Base-by-base conservation (phyloP, 257 asterid genomes). In the Pogostemon cablin region DNA sequence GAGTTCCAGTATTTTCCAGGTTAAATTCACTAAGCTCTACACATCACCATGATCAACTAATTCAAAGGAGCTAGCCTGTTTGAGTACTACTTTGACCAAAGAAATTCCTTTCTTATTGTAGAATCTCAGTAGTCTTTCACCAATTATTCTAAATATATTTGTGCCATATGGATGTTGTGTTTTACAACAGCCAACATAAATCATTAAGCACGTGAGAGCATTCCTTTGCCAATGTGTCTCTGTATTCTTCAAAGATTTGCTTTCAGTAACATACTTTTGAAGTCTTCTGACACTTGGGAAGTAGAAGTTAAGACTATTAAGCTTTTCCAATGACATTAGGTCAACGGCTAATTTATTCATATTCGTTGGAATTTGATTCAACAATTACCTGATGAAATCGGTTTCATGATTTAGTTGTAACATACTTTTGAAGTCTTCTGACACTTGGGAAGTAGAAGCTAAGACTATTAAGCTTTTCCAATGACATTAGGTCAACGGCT, bases 361-460 rank as follows among this genome's bases (percentile, higher is more conserved):
- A 20, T 20, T 20, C 25, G 25, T 0, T 0, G 25, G 1, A 20
- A 20, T 20, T 20, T 1, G 1, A 20, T 20, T 20, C 25, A 20
- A 20, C 1, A 20, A 20, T 20, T 20, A 20, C n/a, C n/a, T n/a
- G n/a, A n/a, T n/a, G n/a, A n/a, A n/a, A n/a, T n/a, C n/a, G n/a
- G n/a, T n/a, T n/a, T n/a, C n/a, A n/a, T n/a, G n/a, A n/a, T n/a
- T n/a, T n/a, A n/a, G n/a, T n/a, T n/a, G n/a, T n/a, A n/a, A n/a
- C n/a, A n/a, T n/a, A n/a, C n/a, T 20, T 20, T 20, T 20, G 1
- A 20, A 20, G 25, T 20, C 25, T 20, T 9, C 10, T 4, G 37
- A 65, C 76, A 63, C 55, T 55, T 25, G 76, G 72, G 4, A 76
- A 76, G 72, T 63, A 67, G 62, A 76, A 62, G 46, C 12, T 9